Evolutionary conservation across 805 yeast species (phyloP).

Genomic region (Pichia manshurica): DNA sequence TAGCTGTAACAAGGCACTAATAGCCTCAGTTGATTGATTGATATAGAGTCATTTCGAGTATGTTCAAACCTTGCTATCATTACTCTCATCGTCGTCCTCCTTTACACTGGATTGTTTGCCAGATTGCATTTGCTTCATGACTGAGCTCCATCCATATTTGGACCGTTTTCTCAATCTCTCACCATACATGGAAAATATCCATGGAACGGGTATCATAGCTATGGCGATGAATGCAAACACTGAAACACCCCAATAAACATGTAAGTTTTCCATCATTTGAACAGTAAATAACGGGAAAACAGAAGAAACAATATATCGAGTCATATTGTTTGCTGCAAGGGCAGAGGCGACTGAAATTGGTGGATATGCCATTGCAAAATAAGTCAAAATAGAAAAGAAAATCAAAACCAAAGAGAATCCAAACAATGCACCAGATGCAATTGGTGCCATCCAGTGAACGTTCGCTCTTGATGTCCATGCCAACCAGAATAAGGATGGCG

Average conservation of each 20-base stretch:
- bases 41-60: no score
- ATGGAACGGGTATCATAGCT: conserved; percentile 70
- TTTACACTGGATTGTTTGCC: background rate
- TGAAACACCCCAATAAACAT: conserved; percentile 76
- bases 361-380: conserved; percentile 67
- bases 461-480: conserved; percentile 63
- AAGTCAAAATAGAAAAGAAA: conserved; percentile 63
- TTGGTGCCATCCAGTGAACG: conserved; percentile 75
- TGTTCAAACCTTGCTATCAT: background rate
- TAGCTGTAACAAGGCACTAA: no score
- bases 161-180: conserved; percentile 49
- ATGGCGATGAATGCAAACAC: conserved; percentile 60
- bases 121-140: conserved; percentile 18
- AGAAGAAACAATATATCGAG: conserved; percentile 69
- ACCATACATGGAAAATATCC: conserved; percentile 59
- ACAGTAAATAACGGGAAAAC: conserved; percentile 81
- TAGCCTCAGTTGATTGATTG: no score
- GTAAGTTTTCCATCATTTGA: conserved; percentile 72
- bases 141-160: conserved; percentile 54
- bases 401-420: conserved; percentile 70
- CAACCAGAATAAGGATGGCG: conserved; percentile 70
- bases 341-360: conserved; percentile 80
- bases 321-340: conserved; percentile 78
- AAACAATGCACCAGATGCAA: conserved; percentile 70
- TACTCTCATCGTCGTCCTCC: background rate